These are phyloP conservation scores for Eimeria brunetti DNA, from an alignment of 169 alveolate species.

Conservation along the genomic window DNA sequence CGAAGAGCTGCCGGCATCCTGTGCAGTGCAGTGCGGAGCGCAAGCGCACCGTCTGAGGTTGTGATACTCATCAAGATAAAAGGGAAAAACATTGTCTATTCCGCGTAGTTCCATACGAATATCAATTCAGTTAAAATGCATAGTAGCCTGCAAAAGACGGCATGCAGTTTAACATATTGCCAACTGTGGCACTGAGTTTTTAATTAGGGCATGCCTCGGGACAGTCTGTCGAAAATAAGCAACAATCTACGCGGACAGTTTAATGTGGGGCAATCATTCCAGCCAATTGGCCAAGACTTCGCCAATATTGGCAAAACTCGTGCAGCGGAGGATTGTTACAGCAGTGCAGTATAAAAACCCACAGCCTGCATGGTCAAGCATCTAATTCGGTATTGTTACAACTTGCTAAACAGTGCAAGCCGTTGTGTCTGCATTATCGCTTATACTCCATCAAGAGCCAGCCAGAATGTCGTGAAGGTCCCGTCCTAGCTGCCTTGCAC, in stretches of 20 bases:
- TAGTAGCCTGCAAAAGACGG: background rate
- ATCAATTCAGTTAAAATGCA: background rate
- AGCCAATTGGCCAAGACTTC: background rate
- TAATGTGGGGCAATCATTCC: background rate
- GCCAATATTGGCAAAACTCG: background rate
- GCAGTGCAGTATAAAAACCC: background rate
- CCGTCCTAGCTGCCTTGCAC: background rate
- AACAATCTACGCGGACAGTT: background rate
- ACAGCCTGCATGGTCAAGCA: background rate
- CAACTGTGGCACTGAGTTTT: background rate
- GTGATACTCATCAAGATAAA: background rate
- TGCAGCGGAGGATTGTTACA: background rate
- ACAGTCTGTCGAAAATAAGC: background rate
- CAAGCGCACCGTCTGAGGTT: background rate
- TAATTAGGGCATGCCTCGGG: background rate
- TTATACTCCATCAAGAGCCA: background rate
- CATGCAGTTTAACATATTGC: background rate
- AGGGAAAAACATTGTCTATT: background rate
- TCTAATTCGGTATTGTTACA: background rate
- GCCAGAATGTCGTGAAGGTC: background rate
- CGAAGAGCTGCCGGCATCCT: background rate
- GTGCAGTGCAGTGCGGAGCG: background rate
- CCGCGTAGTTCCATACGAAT: background rate
- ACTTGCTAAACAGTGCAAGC: background rate
- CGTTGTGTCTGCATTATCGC: background rate